Percentiles rank a stretch among this genome's conserved stretches.
These are phyloP conservation scores for Ustilago sp. DNA, from an alignment of 1,284 basidiomycete species.

Conservation along the genomic window DNA sequence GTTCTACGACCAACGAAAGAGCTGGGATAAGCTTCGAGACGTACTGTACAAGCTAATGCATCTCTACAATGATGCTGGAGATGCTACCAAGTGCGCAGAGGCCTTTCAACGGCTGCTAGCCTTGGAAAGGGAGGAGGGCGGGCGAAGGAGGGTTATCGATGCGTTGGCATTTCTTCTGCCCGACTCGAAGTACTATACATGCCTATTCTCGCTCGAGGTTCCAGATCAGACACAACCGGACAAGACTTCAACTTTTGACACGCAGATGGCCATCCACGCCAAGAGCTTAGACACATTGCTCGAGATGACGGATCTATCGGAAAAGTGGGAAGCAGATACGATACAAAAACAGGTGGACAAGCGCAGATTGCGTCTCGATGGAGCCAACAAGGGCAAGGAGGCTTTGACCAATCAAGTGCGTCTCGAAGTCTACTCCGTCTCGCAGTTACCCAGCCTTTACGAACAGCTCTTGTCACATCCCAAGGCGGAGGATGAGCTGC, in stretches of 20 bases:
- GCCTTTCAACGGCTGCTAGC: conserved; percentile 81
- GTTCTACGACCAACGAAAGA: conserved; percentile 68
- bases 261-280: conserved; percentile 78
- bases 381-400: conserved; percentile 57
- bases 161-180: conserved; percentile 81
- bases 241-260: conserved; percentile 70
- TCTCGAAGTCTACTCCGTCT: conserved; percentile 45
- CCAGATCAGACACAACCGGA: conserved; percentile 81
- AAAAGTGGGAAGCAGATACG: conserved; percentile 52
- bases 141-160: conserved; percentile 22
- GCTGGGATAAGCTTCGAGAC: conserved; percentile 64
- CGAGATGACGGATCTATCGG: conserved; percentile 57
- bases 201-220: conserved; percentile 77
- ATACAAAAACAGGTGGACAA: conserved; percentile 60
- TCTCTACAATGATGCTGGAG: conserved; percentile 69
- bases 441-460: conserved; percentile 57
- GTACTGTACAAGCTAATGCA: conserved; percentile 65
- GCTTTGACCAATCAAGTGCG: conserved; percentile 51
- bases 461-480: conserved; percentile 61
- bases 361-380: conserved; percentile 59
- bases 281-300: conserved; percentile 55
- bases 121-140: conserved; percentile 75
- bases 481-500: conserved; percentile 56
- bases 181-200: conserved; percentile 77
- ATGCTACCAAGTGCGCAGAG: conserved; percentile 83